Base-by-base conservation (phyloP, 805 yeast species). In the Candida yuanshanica region DNA sequence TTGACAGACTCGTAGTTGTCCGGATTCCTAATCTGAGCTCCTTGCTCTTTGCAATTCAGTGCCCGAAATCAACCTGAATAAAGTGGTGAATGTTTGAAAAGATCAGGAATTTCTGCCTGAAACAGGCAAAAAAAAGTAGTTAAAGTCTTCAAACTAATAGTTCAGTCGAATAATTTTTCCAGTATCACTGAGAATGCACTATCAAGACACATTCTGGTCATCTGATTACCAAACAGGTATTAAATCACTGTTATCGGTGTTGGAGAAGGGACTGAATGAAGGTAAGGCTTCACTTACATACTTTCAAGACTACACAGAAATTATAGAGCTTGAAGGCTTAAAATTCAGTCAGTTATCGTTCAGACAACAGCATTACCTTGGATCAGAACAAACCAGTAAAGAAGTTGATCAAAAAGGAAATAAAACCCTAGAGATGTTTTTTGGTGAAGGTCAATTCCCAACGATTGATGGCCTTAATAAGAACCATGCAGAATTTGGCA, bases 191-290 rank as follows among this genome's bases (percentile, higher is more conserved):
- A 41, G 21, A 37, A 42, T 42, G 41, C 40, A 27, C 14, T 45
- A 42, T 24, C 27, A 41, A 20, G 56, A 55, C 22, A 39, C 43
- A 3, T 60, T 48, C 40, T 63, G 68, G 68, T 44, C 63, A 7
- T 37, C 50, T n/a, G 67, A 62, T 39, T 56, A 55, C 36, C 44
- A 47, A 14, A 48, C 55, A 4, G 66, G 67, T 9, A 51, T 62
- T 31, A 42, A 52, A 13, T 31, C 52, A 0, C 47, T 63, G 7
- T 21, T 52, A 1, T 35, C 35, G 5, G 40, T 36, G 10, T 33
- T 61, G 12, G 50, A 55, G 13, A 33, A 35, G n/a, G 57, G 58
- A 4, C 50, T 47, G 10, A 34, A 37, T 5, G 49, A 49, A 27
- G 42, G 53, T 1, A 33, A 47, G 20, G 37, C 40, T 3, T 40